Percentiles rank a stretch among this genome's conserved stretches.
These are phyloP conservation scores for Tetracentron sinense DNA, from an alignment of 164 flowering plant species.

Conservation along the genomic window DNA sequence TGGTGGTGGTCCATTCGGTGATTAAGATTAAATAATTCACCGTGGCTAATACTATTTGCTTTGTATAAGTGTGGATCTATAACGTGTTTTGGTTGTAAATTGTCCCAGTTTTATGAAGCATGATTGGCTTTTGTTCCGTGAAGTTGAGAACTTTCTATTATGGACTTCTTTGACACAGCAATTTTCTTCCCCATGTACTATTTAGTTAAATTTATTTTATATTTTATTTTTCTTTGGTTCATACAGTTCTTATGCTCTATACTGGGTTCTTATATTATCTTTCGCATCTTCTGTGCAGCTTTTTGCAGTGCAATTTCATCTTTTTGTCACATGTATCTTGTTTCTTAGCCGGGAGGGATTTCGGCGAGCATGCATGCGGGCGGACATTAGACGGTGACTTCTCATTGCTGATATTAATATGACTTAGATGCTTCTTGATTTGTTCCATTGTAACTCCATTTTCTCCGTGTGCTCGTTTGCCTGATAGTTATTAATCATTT, in stretches of 20 bases:
- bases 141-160: too few relatives aligned
- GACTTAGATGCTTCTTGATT: slow-evolving; percentile 1
- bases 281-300: slow-evolving; percentile 43
- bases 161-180: too few relatives aligned
- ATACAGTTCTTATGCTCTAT: neutral
- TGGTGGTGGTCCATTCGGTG: too few relatives aligned
- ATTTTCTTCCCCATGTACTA: too few relatives aligned
- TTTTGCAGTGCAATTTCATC: slow-evolving; percentile 87
- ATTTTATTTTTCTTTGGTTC: neutral
- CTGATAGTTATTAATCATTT: neutral
- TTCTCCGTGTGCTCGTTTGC: neutral
- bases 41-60: too few relatives aligned
- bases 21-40: too few relatives aligned
- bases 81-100: too few relatives aligned
- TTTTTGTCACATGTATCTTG: slow-evolving; percentile 75
- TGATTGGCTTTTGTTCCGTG: too few relatives aligned
- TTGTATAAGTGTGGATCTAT: too few relatives aligned
- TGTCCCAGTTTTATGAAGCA: too few relatives aligned
- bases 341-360: slow-evolving; percentile 98
- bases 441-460: neutral
- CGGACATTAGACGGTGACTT: slow-evolving; percentile 56
- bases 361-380: slow-evolving; percentile 89
- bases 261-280: neutral
- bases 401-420: neutral
- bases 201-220: neutral